Evolutionary conservation across 1,284 basidiomycete species (phyloP), one percentile per base, ranked within the genome.

Genomic region (Cryptococcus sp.): DNA sequence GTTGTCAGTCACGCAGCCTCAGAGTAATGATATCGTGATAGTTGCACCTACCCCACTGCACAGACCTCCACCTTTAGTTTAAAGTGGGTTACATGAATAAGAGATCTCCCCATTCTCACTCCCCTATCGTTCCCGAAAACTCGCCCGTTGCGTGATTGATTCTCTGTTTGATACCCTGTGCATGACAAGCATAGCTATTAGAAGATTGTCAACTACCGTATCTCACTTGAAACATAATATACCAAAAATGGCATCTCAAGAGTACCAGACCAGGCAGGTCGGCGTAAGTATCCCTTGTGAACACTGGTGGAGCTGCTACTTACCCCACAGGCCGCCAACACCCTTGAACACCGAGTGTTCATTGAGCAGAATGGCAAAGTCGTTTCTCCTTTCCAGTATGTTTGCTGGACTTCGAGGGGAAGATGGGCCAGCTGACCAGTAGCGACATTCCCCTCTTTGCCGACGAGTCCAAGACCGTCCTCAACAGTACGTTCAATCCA

Each of bases 271-370:
- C 44, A 54, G 66, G 36, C 57, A 62, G 54, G 57, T 68, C 52
- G 66, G 66, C 46, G 66, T 66, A 54, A 59, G 64, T 62, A 14
- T 19, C n/a, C 31, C 16, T 36, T 44, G 21, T n/a, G 5, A 16
- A 19, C 36, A 16, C 36, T 7, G 36, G 36, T 19, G 14, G 36
- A 39, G 18, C 36, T 39, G 7, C 32, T 14, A 39, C 18, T 32
- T 9, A 28, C 28, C 28, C 28, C 24, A 11, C 46, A 74, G 72
- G 87, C 92, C 50, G 82, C 88, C 66, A 88, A 97, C 81, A 96
- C 93, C 53, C 85, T 97, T 63, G 94, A 98, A 67, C 90, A 96
- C 80, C 89, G 94, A 56, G 86, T 94, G 57, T 98, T 78, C 82
- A 83, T 92, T 76, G 94, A 98, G 77, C 86, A 88, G 72, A 85